Evolutionary conservation across 345 rosid species (phyloP).

Genomic region (Corchorus olitorius): DNA sequence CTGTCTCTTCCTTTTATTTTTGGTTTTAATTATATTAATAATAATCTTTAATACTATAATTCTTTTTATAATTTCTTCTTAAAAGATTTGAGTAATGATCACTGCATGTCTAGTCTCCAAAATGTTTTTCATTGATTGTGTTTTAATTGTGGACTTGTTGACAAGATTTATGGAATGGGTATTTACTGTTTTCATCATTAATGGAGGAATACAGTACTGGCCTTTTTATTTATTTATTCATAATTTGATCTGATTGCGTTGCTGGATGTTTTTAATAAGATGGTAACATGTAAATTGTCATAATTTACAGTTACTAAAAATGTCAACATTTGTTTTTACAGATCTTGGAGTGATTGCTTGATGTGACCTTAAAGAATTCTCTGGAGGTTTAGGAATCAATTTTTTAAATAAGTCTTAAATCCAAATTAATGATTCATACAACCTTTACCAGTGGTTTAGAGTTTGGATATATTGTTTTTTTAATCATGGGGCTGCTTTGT

Average conservation of each 20-base stretch:
- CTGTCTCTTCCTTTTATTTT: conserved; percentile 4
- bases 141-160: background rate
- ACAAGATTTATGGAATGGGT: background rate
- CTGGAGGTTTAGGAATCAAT: background rate
- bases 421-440: background rate
- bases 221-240: background rate
- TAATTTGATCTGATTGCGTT: background rate
- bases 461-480: background rate
- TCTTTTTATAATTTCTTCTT: background rate
- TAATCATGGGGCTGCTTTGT: background rate
- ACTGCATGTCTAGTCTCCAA: background rate
- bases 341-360: conserved; percentile 24
- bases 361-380: background rate
- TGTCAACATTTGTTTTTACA: background rate
- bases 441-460: background rate
- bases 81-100: background rate
- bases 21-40: conserved; percentile 8
- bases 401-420: background rate
- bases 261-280: background rate
- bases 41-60: conserved; percentile 8
- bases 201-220: background rate
- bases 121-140: background rate
- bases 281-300: background rate
- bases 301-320: background rate
- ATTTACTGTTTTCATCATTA: background rate